A percentile compares a stretch with the other conserved stretches of the same genome.
Conservation (phyloP, 768 basidiomycete species). For the Trametes cubensis region DNA sequence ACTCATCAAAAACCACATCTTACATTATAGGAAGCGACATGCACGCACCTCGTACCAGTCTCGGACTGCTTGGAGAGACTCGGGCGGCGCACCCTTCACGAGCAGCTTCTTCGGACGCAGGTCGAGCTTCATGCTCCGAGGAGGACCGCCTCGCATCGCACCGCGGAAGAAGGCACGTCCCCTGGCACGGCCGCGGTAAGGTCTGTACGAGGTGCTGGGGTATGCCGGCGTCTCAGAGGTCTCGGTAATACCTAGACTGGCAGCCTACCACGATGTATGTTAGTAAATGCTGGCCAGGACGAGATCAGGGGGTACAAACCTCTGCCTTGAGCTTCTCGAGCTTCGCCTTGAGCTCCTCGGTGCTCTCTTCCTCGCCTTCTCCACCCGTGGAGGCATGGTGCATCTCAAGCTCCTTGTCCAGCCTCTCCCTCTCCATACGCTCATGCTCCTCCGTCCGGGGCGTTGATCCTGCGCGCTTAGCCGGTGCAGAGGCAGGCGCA, state of each 20-base stretch:
- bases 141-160: slow-evolving; percentile 64
- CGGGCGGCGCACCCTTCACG: slow-evolving; percentile 65
- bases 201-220: slow-evolving; percentile 38
- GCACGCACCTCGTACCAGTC: slow-evolving; percentile 80
- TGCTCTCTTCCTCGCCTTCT: slow-evolving; percentile 53
- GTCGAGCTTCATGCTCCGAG: slow-evolving; percentile 86
- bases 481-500: slow-evolving; percentile 34
- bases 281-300: not conserved
- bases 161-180: slow-evolving; percentile 66
- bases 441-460: slow-evolving; percentile 48
- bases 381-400: slow-evolving; percentile 45
- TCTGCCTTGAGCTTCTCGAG: slow-evolving; percentile 79
- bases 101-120: slow-evolving; percentile 83
- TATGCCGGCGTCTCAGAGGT: slow-evolving; percentile 41
- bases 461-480: slow-evolving; percentile 29
- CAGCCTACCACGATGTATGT: slow-evolving; percentile 51
- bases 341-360: slow-evolving; percentile 73
- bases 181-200: slow-evolving; percentile 68
- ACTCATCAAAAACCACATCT: slow-evolving; percentile 15
- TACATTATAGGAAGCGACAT: not conserved
- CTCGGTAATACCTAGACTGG: slow-evolving; percentile 71
- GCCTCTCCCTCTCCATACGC: slow-evolving; percentile 59
- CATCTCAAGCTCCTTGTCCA: slow-evolving; percentile 86
- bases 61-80: slow-evolving; percentile 60
- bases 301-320: slow-evolving; percentile 40